phyloP scores from a whole-genome alignment of 2,329 filamentous ascomycete genomes.

The Dothideomycetidae sp. region DNA sequence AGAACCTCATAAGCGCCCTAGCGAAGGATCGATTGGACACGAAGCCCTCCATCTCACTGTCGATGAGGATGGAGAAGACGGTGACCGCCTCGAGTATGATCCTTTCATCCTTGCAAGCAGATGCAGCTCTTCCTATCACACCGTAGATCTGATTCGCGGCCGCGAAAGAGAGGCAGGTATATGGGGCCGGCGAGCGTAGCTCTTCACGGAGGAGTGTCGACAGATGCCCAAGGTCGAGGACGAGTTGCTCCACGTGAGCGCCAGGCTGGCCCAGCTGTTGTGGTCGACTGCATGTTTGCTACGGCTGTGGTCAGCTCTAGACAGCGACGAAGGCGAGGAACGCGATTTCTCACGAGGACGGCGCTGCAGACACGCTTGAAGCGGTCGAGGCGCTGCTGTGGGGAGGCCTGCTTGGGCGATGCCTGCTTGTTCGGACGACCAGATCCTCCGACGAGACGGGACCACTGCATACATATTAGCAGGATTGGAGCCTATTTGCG shows the following conservation, averaged over 20 bases:
- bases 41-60: constrained; percentile 93
- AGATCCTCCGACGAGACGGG: constrained; percentile 46
- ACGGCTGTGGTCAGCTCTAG: no score
- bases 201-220: constrained; percentile 70
- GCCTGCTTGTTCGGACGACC: constrained; percentile 36
- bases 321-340: no score
- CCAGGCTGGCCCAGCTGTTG: constrained; percentile 38
- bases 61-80: constrained; percentile 82
- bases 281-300: constrained; percentile 48
- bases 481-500: no score
- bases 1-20: constrained; percentile 69
- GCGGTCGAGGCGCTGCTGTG: constrained; percentile 45
- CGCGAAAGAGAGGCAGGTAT: constrained; percentile 81
- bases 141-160: constrained; percentile 79
- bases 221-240: constrained; percentile 40
- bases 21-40: constrained; percentile 78
- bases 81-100: constrained; percentile 73
- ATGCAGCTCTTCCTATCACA: constrained; percentile 76
- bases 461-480: constrained; percentile 32
- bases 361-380: constrained; percentile 49
- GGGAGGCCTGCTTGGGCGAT: constrained; percentile 30
- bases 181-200: constrained; percentile 71
- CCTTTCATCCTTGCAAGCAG: constrained; percentile 68
- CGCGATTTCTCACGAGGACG: no score
- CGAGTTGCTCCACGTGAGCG: constrained; percentile 36